Conservation (phyloP, 1,284 basidiomycete species). For the Pyrrhoderma noxium region DNA sequence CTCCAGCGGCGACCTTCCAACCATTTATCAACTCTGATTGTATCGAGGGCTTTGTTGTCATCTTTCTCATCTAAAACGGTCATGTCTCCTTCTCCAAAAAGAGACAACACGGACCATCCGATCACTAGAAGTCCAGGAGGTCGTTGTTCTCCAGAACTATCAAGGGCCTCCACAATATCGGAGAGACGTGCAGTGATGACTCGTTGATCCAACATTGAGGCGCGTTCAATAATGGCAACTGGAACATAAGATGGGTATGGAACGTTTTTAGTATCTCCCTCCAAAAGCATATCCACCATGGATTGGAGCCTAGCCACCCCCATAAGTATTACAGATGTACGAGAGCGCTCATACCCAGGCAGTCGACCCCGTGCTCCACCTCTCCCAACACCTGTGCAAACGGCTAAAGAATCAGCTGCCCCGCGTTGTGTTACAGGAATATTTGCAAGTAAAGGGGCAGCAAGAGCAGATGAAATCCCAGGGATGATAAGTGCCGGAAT, state of each 20-base stretch:
- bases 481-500: constrained; percentile 83
- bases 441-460: constrained; percentile 82
- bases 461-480: constrained; percentile 83
- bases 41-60: constrained; percentile 25
- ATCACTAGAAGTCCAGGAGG: constrained; percentile 95
- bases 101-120: constrained; percentile 78
- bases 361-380: constrained; percentile 79
- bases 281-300: constrained; percentile 58
- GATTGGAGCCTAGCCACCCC: constrained; percentile 81
- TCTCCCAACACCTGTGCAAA: constrained; percentile 92
- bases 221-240: constrained; percentile 90
- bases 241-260: constrained; percentile 75
- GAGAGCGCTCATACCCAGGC: constrained; percentile 78
- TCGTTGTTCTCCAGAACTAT: constrained; percentile 75
- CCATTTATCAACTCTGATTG: constrained; percentile 45
- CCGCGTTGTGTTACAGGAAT: constrained; percentile 96
- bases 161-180: constrained; percentile 66
- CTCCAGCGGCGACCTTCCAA: constrained; percentile 48
- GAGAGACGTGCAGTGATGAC: constrained; percentile 76
- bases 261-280: constrained; percentile 16
- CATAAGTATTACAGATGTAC: constrained; percentile 87
- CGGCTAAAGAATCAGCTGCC: constrained; percentile 80
- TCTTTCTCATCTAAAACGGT: constrained; percentile 41
- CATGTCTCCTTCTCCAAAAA: constrained; percentile 50
- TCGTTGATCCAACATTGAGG: constrained; percentile 87